Conservation (phyloP, 306 rosid species). For the Pyrus pyrifolia region DNA sequence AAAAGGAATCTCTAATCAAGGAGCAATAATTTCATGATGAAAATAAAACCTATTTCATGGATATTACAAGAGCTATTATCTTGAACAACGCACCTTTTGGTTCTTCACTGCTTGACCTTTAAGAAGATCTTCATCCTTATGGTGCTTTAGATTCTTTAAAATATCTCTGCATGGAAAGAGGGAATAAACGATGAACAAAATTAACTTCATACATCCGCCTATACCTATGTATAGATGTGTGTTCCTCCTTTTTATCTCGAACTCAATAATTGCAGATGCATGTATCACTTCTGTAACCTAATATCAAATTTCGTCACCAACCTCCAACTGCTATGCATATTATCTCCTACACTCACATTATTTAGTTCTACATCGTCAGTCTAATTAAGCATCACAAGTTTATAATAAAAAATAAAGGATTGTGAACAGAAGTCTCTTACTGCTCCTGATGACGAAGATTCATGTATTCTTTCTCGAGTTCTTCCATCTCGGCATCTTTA, state of each 20-base stretch:
- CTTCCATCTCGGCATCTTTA: constrained; percentile 61
- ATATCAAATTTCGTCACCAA: neutral
- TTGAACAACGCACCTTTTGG: constrained; percentile 56
- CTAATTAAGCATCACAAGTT: neutral
- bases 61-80: neutral
- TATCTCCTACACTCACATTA: neutral
- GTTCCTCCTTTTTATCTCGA: neutral
- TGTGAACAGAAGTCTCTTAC: constrained; percentile 38
- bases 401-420: neutral
- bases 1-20: neutral
- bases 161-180: constrained; percentile 37
- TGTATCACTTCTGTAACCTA: neutral
- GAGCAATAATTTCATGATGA: neutral
- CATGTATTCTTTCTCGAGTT: constrained; percentile 17
- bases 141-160: constrained; percentile 64
- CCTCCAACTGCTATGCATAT: neutral
- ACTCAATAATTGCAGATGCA: neutral
- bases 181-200: neutral
- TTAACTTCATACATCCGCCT: neutral
- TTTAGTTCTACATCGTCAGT: neutral
- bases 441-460: constrained; percentile 57
- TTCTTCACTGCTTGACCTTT: constrained; percentile 85
- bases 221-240: neutral
- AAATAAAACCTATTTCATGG: too few species aligned
- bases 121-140: constrained; percentile 74